Evolutionary conservation across 352 stramenopile genomes (phyloP), one percentile per base, ranked within the genome.

Genomic region (Achlya hypogyna): DNA sequence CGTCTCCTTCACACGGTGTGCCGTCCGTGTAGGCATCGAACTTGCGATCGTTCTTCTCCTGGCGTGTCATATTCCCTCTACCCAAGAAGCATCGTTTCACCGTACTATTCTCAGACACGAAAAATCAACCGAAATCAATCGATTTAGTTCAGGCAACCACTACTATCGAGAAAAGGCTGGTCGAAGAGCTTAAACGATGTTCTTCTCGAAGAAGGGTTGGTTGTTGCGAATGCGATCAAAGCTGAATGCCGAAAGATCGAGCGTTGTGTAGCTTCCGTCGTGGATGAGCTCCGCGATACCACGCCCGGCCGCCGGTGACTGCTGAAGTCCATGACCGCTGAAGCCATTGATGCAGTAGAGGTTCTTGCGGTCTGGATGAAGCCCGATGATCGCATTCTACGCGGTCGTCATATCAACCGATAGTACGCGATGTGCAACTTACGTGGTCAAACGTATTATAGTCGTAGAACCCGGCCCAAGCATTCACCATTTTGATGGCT

Each of bases 391-490:
- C 18, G 83, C 85, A 51, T 93, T 93, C 75, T 93, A 63, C n/a
- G 32, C 34, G 25, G 2, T 12, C 32, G 54, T 23, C 59, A 40
- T 51, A 16, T 59, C 5, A 27, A 16, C 3, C 23, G 16, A 40
- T n/a, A 28, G 20, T 29, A 51, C 5, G 40, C 10, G 5, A 8
- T 27, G 16, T n/a, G 10, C 9, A 34, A 35, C 65, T 12, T 65
- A 87, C 78, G 75, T 87, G 85, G 71, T 94, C 85, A 29, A 92
- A 86, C 20, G 82, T 91, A 74, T 94, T 92, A 78, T 87, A 94
- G 63, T 94, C 85, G 71, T 94, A 94, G 71, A 84, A 94, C 8
- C 85, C 85, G 29, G 85, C 78, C 85, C 85, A 94, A 6, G 78
- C 71, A 43, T 77, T 87, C 27, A 89, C n/a, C 2, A 92, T 62